Percentiles rank a stretch among this genome's conserved stretches.
Conservation (phyloP, 306 rosid species). For the Inga oerstediana region DNA sequence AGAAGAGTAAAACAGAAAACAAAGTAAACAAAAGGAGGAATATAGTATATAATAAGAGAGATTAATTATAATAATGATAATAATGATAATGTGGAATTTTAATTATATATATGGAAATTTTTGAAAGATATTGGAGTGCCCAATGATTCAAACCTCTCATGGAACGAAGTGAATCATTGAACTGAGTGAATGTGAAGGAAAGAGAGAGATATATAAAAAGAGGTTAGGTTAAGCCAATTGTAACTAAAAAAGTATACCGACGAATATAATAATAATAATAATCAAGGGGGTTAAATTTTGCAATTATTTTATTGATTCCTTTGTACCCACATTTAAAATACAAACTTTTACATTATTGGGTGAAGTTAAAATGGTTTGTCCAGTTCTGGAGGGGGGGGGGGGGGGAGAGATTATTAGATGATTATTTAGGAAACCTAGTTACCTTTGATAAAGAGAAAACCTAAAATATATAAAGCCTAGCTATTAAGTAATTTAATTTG, state of each 20-base stretch:
- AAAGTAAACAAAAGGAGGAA: conserved; percentile 34
- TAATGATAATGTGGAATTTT: conserved; percentile 10
- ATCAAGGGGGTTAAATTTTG: conserved; percentile 49
- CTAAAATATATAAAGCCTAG: conserved; percentile 44
- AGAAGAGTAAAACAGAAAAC: conserved; percentile 34
- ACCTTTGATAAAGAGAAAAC: conserved; percentile 48
- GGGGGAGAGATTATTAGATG: conserved; percentile 35
- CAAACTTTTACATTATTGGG: conserved; percentile 35
- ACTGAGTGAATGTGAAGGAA: conserved; percentile 18
- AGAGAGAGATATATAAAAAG: conserved; percentile 34
- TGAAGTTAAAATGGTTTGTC: conserved; percentile 45
- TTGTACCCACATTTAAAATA: conserved; percentile 32
- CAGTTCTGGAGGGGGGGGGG: conserved; percentile 23
- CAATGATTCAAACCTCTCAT: conserved; percentile 55
- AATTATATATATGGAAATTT: no score
- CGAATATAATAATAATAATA: conserved; percentile 44
- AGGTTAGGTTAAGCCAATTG: conserved; percentile 31
- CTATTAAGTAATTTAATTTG: conserved; percentile 41
- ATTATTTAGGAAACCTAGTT: conserved; percentile 55
- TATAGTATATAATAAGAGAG: conserved; percentile 40
- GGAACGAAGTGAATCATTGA: conserved; percentile 44
- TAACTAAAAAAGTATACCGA: conserved; percentile 37
- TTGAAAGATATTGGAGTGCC: conserved; percentile 33
- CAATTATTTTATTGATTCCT: conserved; percentile 31
- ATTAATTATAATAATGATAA: conserved; percentile 13